Evolutionary conservation across 805 yeast genomes (phyloP).

Genomic region (Wickerhamomyces chaumierensis): DNA sequence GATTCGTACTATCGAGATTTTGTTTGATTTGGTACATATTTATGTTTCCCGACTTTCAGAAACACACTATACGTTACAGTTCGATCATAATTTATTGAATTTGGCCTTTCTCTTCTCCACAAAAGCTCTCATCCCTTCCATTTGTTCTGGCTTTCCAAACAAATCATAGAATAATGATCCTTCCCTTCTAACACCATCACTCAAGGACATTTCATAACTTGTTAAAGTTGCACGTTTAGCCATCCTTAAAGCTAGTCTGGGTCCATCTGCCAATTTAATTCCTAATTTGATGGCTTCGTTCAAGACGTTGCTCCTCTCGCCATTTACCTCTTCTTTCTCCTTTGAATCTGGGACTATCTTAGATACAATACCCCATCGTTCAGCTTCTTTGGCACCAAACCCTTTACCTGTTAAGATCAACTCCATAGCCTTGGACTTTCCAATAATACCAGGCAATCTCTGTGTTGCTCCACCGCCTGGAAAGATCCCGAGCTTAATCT

Average conservation of each 20-base stretch:
- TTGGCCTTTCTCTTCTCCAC: constrained; percentile 31
- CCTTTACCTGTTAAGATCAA: constrained; percentile 34
- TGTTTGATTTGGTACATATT: no score
- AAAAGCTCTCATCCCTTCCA: constrained; percentile 41
- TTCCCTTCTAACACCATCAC: constrained; percentile 30
- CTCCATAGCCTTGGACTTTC: constrained; percentile 40
- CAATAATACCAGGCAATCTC: constrained; percentile 34
- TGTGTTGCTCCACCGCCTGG: constrained; percentile 49
- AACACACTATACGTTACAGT: no score
- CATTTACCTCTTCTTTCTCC: no score
- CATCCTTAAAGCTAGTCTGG: constrained; percentile 32
- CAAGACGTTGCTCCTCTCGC: constrained; percentile 24
- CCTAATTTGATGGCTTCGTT: constrained; percentile 35
- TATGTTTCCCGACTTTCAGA: no score
- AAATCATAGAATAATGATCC: constrained; percentile 32
- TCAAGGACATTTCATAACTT: constrained; percentile 25
- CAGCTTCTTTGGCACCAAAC: constrained; percentile 33
- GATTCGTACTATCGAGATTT: no score
- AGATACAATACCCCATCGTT: constrained; percentile 37
- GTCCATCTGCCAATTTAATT: constrained; percentile 26
- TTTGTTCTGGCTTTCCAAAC: constrained; percentile 35
- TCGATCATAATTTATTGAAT: constrained; percentile 6
- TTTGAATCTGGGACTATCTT: constrained; percentile 21
- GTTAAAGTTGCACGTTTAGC: constrained; percentile 34
- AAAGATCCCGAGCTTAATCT: constrained; percentile 37